Conservation (phyloP, 257 asterid species). For the Mitragyna speciosa region DNA sequence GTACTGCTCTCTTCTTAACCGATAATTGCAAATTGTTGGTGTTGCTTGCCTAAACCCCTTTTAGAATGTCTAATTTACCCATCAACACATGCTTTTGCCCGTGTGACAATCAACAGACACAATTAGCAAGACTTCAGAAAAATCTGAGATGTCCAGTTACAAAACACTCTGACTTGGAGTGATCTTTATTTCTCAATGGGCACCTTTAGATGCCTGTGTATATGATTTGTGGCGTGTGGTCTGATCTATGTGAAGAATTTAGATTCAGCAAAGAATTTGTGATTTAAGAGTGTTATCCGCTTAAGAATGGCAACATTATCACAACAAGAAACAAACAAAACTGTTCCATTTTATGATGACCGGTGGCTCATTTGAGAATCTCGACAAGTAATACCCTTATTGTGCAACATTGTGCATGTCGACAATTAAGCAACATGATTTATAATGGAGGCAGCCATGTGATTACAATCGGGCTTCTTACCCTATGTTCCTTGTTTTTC, state of each 20-base stretch:
- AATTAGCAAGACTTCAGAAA: background rate
- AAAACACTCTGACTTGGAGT: background rate
- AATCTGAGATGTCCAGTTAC: background rate
- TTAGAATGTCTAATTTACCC: background rate
- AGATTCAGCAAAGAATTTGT: background rate
- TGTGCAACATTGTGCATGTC: background rate
- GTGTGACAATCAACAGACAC: background rate
- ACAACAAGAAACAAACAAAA: background rate
- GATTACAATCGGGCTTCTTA: slow-evolving; percentile 76
- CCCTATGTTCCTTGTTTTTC: slow-evolving; percentile 66
- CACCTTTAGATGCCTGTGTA: background rate
- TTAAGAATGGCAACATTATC: background rate
- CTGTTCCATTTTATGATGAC: background rate
- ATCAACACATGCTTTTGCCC: background rate
- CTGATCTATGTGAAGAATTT: background rate
- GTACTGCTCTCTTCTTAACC: background rate
- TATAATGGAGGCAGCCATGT: slow-evolving; percentile 75
- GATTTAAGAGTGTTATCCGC: background rate
- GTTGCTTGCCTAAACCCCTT: background rate
- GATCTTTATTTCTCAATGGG: background rate
- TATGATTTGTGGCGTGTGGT: background rate
- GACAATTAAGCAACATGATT: slow-evolving; percentile 1
- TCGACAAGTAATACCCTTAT: background rate
- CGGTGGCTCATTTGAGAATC: background rate
- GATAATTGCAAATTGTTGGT: background rate